These are phyloP conservation scores for Fusarium redolens DNA, from an alignment of 2,329 filamentous ascomycete species.

Conservation along the genomic window DNA sequence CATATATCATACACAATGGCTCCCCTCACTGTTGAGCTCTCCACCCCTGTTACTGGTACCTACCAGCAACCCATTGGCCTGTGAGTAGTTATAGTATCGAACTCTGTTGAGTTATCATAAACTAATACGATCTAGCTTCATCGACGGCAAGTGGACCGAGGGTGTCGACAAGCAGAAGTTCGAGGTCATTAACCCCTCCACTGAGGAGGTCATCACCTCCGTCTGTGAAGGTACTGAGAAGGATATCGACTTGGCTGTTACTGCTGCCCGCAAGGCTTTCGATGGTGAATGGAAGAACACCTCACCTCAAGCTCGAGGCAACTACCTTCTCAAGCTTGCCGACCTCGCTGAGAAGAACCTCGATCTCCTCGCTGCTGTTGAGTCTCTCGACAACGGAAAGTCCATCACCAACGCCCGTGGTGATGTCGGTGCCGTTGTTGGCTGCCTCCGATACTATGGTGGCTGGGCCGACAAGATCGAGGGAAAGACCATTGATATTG, in stretches of 20 bases:
- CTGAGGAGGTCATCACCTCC: conserved; percentile 84
- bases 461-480: conserved; percentile 94
- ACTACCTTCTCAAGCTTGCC: conserved; percentile 79
- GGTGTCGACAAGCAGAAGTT: conserved; percentile 89
- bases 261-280: conserved; percentile 87
- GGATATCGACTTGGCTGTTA: conserved; percentile 83
- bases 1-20: conserved; percentile 39
- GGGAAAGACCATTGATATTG: conserved; percentile 86
- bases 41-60: conserved; percentile 73
- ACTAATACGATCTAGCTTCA: conserved; percentile 69
- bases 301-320: conserved; percentile 77
- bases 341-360: conserved; percentile 82
- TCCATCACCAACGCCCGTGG: conserved; percentile 79
- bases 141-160: conserved; percentile 89
- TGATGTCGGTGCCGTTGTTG: conserved; percentile 75
- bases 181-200: conserved; percentile 89
- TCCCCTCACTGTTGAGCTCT: conserved; percentile 67
- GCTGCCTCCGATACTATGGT: conserved; percentile 78
- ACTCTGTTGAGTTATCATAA: not conserved
- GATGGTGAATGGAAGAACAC: conserved; percentile 76
- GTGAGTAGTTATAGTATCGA: conserved; percentile 55
- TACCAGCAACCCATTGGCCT: conserved; percentile 71
- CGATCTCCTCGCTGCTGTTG: conserved; percentile 81
- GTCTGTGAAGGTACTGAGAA: conserved; percentile 90
- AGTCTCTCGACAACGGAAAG: conserved; percentile 91